Evolutionary conservation across 1,139 yeast genomes (phyloP), one percentile per base, ranked within the genome.

Genomic region (Tardiomyces digboiensis): DNA sequence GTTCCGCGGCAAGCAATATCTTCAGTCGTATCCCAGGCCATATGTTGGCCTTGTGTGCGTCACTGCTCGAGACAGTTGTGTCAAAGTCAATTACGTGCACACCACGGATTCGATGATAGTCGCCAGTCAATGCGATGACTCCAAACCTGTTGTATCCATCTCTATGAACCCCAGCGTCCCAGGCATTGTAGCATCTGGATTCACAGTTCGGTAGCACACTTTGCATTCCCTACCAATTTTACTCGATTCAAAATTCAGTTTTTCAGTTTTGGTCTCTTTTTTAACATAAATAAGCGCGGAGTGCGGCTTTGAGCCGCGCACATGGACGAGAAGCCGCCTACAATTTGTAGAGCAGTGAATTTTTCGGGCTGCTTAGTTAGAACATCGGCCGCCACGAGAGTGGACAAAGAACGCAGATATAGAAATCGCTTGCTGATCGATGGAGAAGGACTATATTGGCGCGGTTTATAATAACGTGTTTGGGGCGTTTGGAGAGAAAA

Each of bases 1-100:
- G 18, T 26, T 26, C 33, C 5, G 10, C 8, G 10, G 10, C 33
- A 26, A 26, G 33, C 33, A 16, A 16, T 16, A 26, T 8, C 44
- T 53, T 3, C 61, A 57, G 42, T 46, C 52, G 8, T 29, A 40
- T 4, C 59, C 57, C 2, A 33, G 49, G 5, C 33, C 33, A 5
- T 58, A 57, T 38, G 47, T 51, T 23, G 62, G 62, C 5, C 44
- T 48, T 6, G 23, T 56, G 29, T 50, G 52, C 1, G 46, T 52
- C n/a, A 36, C 44, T 2, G 14, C 37, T 2, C 21, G 38, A 4
- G 29, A 22, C n/a, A 42, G 40, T 12, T 18, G 38, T 19, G 44
- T 41, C 12, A 46, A 45, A 7, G 26, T 52, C 8, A 43, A 43
- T 16, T 54, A 45, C 43, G 54, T 51, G 7, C 59, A 55, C 44